Percentiles rank a stretch among this genome's conserved stretches.
Evolutionary conservation across 495 filamentous ascomycete genomes (phyloP).

Genomic region (Cercophora scortea): DNA sequence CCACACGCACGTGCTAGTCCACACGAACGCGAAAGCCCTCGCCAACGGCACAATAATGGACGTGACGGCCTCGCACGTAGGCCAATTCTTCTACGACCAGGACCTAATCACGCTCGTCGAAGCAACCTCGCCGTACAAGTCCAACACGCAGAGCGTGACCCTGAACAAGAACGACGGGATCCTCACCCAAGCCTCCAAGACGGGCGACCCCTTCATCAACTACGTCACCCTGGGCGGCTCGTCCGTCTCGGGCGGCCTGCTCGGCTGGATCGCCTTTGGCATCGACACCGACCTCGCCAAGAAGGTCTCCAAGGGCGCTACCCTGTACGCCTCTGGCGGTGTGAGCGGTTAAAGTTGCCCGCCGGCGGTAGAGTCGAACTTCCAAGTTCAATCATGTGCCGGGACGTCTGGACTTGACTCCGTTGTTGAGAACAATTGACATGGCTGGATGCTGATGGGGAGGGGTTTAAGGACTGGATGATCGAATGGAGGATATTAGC

Average conservation of each 20-base stretch:
- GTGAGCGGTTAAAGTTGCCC: not conserved
- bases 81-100: conserved; percentile 55
- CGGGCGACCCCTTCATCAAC: conserved; percentile 48
- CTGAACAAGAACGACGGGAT: conserved; percentile 39
- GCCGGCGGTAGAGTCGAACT: too few species aligned
- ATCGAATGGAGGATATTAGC: too few species aligned
- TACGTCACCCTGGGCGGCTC: conserved; percentile 45
- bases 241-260: conserved; percentile 39
- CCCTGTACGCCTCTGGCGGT: not conserved
- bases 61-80: conserved; percentile 37
- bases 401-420: too few species aligned
- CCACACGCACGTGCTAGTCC: conserved; percentile 24
- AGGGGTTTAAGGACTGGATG: too few species aligned
- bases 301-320: not conserved
- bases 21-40: conserved; percentile 32
- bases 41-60: conserved; percentile 44
- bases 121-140: conserved; percentile 43
- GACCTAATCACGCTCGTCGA: conserved; percentile 46
- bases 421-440: too few species aligned
- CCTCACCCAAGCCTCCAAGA: conserved; percentile 38
- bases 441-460: too few species aligned
- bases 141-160: conserved; percentile 43
- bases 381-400: too few species aligned
- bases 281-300: conserved; percentile 22
- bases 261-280: conserved; percentile 44